Percentiles rank a stretch among this genome's conserved stretches.
Conservation (phyloP, 1,284 basidiomycete species). For the Pholiota adiposa region DNA sequence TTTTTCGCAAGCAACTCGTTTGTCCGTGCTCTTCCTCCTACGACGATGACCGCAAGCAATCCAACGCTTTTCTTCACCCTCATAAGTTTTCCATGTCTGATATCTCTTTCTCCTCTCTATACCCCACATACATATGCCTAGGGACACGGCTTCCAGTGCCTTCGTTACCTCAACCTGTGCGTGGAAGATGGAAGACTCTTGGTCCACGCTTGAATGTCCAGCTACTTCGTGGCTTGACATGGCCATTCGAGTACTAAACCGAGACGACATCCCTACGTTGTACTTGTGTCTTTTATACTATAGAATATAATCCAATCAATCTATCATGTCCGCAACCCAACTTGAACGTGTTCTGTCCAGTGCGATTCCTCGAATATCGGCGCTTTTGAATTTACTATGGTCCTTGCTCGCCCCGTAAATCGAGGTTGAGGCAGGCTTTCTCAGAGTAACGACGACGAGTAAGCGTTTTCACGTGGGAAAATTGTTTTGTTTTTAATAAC, state of each 20-base stretch:
- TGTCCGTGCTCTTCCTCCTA: slow-evolving; percentile 15
- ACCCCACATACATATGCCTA: slow-evolving; percentile 67
- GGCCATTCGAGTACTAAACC: slow-evolving; percentile 77
- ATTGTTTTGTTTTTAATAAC: slow-evolving; percentile 19
- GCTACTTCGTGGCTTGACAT: slow-evolving; percentile 42
- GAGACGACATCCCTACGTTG: slow-evolving; percentile 46
- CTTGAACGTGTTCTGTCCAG: not conserved
- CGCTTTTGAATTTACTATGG: not conserved
- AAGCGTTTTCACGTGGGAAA: slow-evolving; percentile 26
- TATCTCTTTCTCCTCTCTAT: slow-evolving; percentile 18
- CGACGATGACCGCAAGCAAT: slow-evolving; percentile 13
- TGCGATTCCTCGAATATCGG: not conserved
- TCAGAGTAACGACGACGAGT: slow-evolving; percentile 9
- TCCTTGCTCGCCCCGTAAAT: slow-evolving; percentile 2
- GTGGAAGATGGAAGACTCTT: slow-evolving; percentile 62
- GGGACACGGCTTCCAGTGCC: slow-evolving; percentile 68
- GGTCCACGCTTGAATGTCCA: slow-evolving; percentile 76
- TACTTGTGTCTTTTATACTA: not conserved
- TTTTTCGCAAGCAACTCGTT: no score
- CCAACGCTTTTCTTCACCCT: slow-evolving; percentile 10
- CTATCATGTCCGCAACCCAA: not conserved
- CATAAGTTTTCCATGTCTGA: slow-evolving; percentile 15
- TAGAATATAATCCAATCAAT: slow-evolving; percentile 9
- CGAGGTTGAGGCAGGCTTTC: slow-evolving; percentile 1
- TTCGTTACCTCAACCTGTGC: slow-evolving; percentile 73